Percentiles rank a stretch among this genome's conserved stretches.
Conservation (phyloP, 306 rosid genomes). For the Citrullus mucosospermus region DNA sequence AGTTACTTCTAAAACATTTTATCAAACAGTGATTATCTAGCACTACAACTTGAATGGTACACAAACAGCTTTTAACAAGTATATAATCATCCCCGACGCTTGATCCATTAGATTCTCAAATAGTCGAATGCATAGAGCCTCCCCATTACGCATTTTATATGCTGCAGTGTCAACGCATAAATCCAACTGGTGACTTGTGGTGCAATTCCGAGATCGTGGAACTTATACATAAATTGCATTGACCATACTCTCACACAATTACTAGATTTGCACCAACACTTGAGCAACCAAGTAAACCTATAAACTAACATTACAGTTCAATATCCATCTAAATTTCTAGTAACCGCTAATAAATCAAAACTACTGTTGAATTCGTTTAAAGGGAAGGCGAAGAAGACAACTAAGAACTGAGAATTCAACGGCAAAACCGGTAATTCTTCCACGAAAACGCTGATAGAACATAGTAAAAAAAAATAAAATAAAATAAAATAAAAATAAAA, state of each 20-base stretch:
- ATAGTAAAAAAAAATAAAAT: background rate
- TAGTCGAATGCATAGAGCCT: background rate
- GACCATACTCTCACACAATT: background rate
- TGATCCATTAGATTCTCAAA: background rate
- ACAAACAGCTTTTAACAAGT: background rate
- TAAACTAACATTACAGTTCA: background rate
- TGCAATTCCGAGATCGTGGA: background rate
- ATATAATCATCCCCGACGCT: background rate
- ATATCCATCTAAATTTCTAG: background rate
- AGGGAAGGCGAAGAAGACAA: background rate
- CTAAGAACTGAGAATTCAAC: background rate
- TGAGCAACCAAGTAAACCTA: background rate
- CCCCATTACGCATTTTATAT: background rate
- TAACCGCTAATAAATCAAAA: background rate
- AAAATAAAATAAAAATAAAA: background rate
- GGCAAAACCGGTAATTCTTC: background rate
- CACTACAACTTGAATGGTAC: background rate
- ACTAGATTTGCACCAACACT: background rate
- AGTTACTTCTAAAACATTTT: conserved; percentile 10
- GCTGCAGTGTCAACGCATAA: background rate
- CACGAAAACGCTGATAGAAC: background rate
- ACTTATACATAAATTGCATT: background rate
- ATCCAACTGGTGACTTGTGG: background rate
- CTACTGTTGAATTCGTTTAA: background rate
- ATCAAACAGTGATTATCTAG: background rate